Percentiles rank a stretch among this genome's conserved stretches.
phyloP scores from a whole-genome alignment of 1,139 yeast species.

The Protomyces macrosporus region DNA sequence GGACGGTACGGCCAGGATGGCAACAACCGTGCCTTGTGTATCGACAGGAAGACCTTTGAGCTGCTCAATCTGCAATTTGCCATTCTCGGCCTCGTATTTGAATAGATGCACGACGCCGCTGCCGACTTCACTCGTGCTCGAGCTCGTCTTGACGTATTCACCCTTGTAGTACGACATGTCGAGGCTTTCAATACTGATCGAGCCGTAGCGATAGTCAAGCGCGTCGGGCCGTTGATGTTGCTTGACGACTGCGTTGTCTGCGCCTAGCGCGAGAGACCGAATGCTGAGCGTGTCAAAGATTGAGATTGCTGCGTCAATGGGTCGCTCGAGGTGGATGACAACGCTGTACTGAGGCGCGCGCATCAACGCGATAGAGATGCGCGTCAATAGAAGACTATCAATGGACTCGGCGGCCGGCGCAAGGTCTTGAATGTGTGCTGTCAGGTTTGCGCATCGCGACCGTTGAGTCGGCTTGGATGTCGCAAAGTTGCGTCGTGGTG shows the following conservation, averaged over 20 bases:
- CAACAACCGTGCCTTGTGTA: slow-evolving; percentile 56
- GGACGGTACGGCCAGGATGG: slow-evolving; percentile 80
- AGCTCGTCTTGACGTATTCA: not conserved
- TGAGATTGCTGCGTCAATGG: not conserved
- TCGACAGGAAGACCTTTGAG: not conserved
- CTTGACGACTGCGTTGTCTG: not conserved
- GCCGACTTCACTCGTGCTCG: not conserved
- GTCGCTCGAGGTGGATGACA: not conserved
- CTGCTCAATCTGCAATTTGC: not conserved
- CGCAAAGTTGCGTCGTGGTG: too few species aligned
- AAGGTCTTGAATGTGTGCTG: too few species aligned
- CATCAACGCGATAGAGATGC: not conserved
- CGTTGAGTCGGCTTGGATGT: too few species aligned
- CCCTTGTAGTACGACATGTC: not conserved
- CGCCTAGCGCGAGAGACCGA: not conserved
- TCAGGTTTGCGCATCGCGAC: too few species aligned
- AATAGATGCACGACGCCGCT: not conserved
- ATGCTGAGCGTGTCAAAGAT: not conserved
- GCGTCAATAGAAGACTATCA: too few species aligned
- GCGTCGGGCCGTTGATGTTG: not conserved
- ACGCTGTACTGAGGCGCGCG: not conserved
- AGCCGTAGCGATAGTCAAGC: not conserved
- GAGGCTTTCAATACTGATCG: not conserved
- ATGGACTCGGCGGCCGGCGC: too few species aligned
- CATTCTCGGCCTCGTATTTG: not conserved